A percentile compares a stretch with the other conserved stretches of the same genome.
Evolutionary conservation across 106 monocot species (phyloP).

Genomic region (Dioscorea dumetorum): DNA sequence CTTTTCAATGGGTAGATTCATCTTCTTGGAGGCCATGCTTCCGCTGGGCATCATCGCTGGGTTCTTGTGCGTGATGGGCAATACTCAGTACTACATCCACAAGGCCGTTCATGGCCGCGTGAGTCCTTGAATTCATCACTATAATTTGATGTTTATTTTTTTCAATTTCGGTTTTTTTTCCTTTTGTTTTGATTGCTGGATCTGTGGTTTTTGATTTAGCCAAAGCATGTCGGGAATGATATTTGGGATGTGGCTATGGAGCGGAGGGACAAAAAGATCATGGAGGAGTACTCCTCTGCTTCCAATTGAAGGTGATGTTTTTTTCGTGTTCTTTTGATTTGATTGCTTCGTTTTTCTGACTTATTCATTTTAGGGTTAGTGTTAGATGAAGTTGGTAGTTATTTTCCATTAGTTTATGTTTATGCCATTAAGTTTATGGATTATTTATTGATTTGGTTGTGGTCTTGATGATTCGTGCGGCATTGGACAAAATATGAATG

Average conservation of each 20-base stretch:
- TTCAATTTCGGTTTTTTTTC: not conserved
- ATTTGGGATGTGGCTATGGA: slow-evolving; percentile 95
- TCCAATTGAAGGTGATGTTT: slow-evolving; percentile 27
- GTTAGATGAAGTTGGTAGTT: too few species aligned
- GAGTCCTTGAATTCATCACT: slow-evolving; percentile 8
- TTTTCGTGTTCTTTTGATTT: not conserved
- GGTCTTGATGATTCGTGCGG: too few species aligned
- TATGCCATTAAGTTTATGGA: too few species aligned
- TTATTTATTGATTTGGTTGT: too few species aligned
- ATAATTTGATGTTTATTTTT: not conserved
- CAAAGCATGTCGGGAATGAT: slow-evolving; percentile 93
- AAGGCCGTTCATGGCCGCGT: slow-evolving; percentile 86
- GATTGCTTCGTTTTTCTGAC: not conserved
- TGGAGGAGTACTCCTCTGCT: slow-evolving; percentile 30
- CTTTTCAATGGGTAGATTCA: slow-evolving; percentile 40
- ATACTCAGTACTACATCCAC: slow-evolving; percentile 91
- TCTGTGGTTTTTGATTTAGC: slow-evolving; percentile 25
- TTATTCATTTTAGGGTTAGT: not conserved
- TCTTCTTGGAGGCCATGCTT: slow-evolving; percentile 79
- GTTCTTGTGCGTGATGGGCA: slow-evolving; percentile 91
- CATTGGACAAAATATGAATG: too few species aligned
- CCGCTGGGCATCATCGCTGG: slow-evolving; percentile 98
- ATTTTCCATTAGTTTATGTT: too few species aligned
- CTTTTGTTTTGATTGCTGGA: not conserved
- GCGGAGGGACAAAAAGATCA: slow-evolving; percentile 83